Evolutionary conservation across 495 filamentous ascomycete genomes (phyloP), one percentile per base, ranked within the genome.

Genomic region (Jackrogersella minutella): DNA sequence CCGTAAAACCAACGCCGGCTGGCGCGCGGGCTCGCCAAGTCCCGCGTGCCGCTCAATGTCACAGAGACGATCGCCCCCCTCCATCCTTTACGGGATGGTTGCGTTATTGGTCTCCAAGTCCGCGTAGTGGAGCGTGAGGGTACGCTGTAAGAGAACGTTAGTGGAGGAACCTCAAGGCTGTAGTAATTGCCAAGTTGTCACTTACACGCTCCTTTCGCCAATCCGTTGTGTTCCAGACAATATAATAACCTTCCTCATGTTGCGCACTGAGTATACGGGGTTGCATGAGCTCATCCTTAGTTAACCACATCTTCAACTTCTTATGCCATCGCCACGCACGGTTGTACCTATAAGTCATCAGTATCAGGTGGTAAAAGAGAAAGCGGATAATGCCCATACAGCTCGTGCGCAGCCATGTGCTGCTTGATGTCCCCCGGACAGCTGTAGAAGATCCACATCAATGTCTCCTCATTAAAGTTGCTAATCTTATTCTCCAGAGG

Each of bases 301-400:
- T 96, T 71, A 97, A 80, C 93, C 93, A 97, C 65, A 93, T 86
- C 64, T 90, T 87, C 53, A 93, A 81, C 54, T 91, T 86, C 80
- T 93, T 97, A 75, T 97, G 93, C 81, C 92, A 97, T 62, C 93
- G 82, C 93, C 93, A 97, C 74, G 93, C 93, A 50, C 93, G 91
- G 51, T 84, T 86, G 67, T 74, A 76, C 8, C 76, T 78, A 59
- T 6, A 19, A 50, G 13, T 7, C 30, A 65, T 70, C 50, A 73
- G 66, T 17, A 19, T 54, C 2, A 44, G 37, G 33, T n/a, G 60
- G 58, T 57, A 66, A 24, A 17, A 50, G n/a, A 64, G 22, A 41
- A 36, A 17, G 17, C 2, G 1, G 2, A 9, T 8, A 1, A 24
- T 8, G 7, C 22, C 53, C 83, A 73, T 79, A 90, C 83, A 97